Conservation (phyloP, 1,139 yeast genomes). For the Zygoascus meyerae region DNA sequence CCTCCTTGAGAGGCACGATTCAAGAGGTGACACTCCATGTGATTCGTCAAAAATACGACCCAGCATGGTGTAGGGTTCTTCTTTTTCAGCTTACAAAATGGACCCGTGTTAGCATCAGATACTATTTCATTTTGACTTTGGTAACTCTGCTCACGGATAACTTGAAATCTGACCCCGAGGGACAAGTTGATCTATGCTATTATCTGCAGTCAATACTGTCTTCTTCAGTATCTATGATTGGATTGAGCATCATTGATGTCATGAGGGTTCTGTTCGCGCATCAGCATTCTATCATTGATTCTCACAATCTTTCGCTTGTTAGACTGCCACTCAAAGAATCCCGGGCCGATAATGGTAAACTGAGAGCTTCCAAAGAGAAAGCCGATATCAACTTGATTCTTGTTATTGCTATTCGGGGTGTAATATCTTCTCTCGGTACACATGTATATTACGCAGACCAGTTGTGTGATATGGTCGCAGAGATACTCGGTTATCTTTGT, state of each 20-base stretch:
- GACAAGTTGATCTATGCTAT: conserved; percentile 48
- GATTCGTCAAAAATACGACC: conserved; percentile 23
- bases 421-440: conserved; percentile 58
- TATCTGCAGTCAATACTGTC: conserved; percentile 64
- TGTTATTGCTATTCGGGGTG: conserved; percentile 28
- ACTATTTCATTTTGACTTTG: conserved; percentile 48
- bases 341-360: no score
- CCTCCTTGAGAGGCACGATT: conserved; percentile 26
- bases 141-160: conserved; percentile 34
- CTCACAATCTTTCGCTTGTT: conserved; percentile 1
- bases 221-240: conserved; percentile 78
- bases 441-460: conserved; percentile 78
- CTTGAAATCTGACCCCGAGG: conserved; percentile 30
- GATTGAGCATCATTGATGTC: conserved; percentile 81
- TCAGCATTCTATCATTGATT: conserved; percentile 46
- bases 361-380: no score
- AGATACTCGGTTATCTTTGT: conserved; percentile 27
- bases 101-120: conserved; percentile 85
- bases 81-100: conserved; percentile 61
- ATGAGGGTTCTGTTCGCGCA: conserved; percentile 57
- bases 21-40: conserved; percentile 32
- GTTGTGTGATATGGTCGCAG: conserved; percentile 66
- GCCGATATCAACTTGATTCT: conserved; percentile 9
- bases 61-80: conserved; percentile 51
- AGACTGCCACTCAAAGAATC: no score